Evolutionary conservation across 805 yeast species (phyloP).

Genomic region (Yamadazyma insecticola): DNA sequence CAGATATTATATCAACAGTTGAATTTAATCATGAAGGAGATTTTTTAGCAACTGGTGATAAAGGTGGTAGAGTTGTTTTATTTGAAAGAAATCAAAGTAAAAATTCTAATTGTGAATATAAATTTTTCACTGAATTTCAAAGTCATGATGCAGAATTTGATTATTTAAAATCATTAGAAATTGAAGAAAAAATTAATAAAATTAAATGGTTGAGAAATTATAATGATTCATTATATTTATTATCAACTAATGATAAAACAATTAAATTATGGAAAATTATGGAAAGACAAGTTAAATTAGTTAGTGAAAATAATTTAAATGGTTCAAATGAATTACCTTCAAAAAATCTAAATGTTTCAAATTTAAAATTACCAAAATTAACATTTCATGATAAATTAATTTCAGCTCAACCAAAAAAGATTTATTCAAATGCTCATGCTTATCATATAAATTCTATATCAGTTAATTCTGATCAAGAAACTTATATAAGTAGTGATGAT

Average conservation of each 20-base stretch:
- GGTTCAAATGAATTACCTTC: slow-evolving; percentile 24
- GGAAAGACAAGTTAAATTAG: slow-evolving; percentile 88
- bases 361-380: slow-evolving; percentile 75
- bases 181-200: slow-evolving; percentile 96
- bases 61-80: slow-evolving; percentile 95
- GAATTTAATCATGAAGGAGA: slow-evolving; percentile 95
- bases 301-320: slow-evolving; percentile 77
- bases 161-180: slow-evolving; percentile 90
- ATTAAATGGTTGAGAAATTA: slow-evolving; percentile 92
- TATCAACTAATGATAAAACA: slow-evolving; percentile 96
- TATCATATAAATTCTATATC: slow-evolving; percentile 96
- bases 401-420: slow-evolving; percentile 88
- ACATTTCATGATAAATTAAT: slow-evolving; percentile 93
- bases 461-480: slow-evolving; percentile 92
- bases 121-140: slow-evolving; percentile 95
- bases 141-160: slow-evolving; percentile 98
- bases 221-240: slow-evolving; percentile 83
- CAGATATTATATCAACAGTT: slow-evolving; percentile 94
- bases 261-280: slow-evolving; percentile 95
- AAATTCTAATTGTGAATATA: slow-evolving; percentile 74
- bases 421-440: slow-evolving; percentile 95
- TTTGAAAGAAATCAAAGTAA: slow-evolving; percentile 82
- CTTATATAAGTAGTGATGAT: slow-evolving; percentile 90
- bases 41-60: slow-evolving; percentile 95
- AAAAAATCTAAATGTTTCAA: slow-evolving; percentile 13